Base-by-base conservation (phyloP, 1,284 basidiomycete genomes). In the Pholiota adiposa region DNA sequence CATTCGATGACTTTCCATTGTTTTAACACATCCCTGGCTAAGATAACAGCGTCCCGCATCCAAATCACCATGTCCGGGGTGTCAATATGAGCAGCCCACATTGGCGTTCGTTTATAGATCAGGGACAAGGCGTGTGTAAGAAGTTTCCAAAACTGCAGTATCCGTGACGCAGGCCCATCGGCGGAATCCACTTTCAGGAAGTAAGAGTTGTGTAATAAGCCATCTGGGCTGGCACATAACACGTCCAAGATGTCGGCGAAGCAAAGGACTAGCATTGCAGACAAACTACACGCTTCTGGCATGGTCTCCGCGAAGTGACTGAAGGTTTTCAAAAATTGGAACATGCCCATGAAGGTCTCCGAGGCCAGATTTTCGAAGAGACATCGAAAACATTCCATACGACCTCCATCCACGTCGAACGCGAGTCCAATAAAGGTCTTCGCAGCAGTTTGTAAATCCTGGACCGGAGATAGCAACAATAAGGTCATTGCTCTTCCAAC, bases 41-140 rank as follows among this genome's bases (percentile, higher is more conserved):
- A 95, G 58, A 97, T 95, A 55, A 98, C 80, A 0, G 95, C 96
- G 72, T 98, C 96, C 62, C 95, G 87, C 96, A 98, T 97, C 96
- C 96, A 98, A 50, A 89, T 84, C 23, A 91, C 84, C 95, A 98
- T 97, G 55, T 89, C 87, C 29, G 88, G 83, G 67, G 86, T 87
- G 60, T 92, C 88, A 71, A 93, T 93, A 69, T 83, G 90, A 9
- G 79, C 75, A 0, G 96, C 86, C 96, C 96, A 98, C 19, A 79
- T 71, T 0, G 90, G 88, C 2, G 94, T 96, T 54, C 85, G 83
- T 67, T 85, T 86, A 77, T 97, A 97, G 63, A 98, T 94, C 55
- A 90, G 81, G 0, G 90, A 84, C 49, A 96, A 83, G 4, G 92
- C 85, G 54, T 83, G 81, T 9, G 90, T 89, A 92, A 97, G 94